Evolutionary conservation across 768 basidiomycete species (phyloP).

Genomic region (Collybiopsis confluens): DNA sequence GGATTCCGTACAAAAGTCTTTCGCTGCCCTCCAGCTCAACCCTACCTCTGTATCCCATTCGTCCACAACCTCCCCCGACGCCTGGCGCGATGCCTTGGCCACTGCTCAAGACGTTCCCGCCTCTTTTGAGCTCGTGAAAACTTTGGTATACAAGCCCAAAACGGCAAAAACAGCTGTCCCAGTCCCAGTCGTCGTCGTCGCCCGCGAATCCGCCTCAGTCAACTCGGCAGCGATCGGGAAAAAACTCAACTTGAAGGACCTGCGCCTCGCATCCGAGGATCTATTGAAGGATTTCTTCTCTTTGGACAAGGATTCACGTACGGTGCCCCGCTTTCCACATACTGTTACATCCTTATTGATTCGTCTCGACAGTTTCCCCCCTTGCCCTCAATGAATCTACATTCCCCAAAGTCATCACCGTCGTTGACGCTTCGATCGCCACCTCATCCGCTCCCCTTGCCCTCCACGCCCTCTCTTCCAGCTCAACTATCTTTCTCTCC

Average conservation of each 20-base stretch:
- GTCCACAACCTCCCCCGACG: slow-evolving; percentile 61
- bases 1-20: slow-evolving; percentile 34
- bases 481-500: slow-evolving; percentile 70
- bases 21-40: slow-evolving; percentile 52
- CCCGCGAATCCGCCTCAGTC: slow-evolving; percentile 80
- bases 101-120: slow-evolving; percentile 45
- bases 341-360: slow-evolving; percentile 10
- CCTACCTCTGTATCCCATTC: slow-evolving; percentile 55
- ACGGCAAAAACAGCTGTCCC: slow-evolving; percentile 86
- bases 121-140: slow-evolving; percentile 75
- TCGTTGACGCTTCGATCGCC: slow-evolving; percentile 79
- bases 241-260: slow-evolving; percentile 79
- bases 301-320: slow-evolving; percentile 83
- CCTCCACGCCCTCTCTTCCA: slow-evolving; percentile 69
- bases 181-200: slow-evolving; percentile 84
- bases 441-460: slow-evolving; percentile 65
- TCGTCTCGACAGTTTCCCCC: slow-evolving; percentile 62
- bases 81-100: slow-evolving; percentile 74
- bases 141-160: slow-evolving; percentile 94
- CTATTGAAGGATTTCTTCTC: slow-evolving; percentile 81
- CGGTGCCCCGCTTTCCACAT: slow-evolving; percentile 27
- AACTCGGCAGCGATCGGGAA: slow-evolving; percentile 74
- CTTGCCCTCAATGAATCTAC: slow-evolving; percentile 62
- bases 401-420: slow-evolving; percentile 68
- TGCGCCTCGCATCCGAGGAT: slow-evolving; percentile 82